Evolutionary conservation across 139 green algal genomes (phyloP).

Genomic region (Haematococcus lacustris): DNA sequence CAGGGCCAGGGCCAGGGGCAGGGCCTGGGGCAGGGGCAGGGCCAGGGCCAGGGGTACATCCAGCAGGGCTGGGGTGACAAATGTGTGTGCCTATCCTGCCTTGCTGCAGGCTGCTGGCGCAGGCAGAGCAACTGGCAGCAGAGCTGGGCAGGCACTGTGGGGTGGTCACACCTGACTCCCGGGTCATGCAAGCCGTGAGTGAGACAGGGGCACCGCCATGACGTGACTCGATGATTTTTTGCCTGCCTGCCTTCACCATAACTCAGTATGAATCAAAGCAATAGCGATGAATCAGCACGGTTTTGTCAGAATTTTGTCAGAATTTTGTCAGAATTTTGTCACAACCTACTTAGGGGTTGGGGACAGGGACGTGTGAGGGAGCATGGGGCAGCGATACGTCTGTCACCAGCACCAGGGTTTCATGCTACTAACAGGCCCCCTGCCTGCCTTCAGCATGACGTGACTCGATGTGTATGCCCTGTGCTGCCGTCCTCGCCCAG

Average conservation of each 20-base stretch:
- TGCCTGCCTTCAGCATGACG: too few relatives aligned
- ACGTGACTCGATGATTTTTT: not conserved
- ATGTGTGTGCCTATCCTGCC: not conserved
- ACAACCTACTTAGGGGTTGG: too few relatives aligned
- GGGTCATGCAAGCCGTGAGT: not conserved
- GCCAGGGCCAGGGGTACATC: too few relatives aligned
- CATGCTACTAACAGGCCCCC: too few relatives aligned
- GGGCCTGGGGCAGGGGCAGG: too few relatives aligned
- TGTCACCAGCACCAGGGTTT: too few relatives aligned
- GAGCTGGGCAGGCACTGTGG: not conserved
- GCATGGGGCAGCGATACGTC: too few relatives aligned
- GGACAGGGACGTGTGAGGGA: too few relatives aligned
- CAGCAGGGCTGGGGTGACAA: too few relatives aligned
- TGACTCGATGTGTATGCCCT: too few relatives aligned
- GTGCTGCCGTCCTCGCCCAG: too few relatives aligned
- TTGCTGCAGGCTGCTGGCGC: not conserved
- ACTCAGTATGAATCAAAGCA: not conserved
- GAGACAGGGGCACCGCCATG: not conserved
- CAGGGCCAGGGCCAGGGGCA: too few relatives aligned
- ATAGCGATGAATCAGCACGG: not conserved
- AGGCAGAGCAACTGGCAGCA: slow-evolving; percentile 5
- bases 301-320: not conserved
- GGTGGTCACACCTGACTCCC: not conserved
- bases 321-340: not conserved
- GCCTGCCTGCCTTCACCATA: not conserved